phyloP scores from a whole-genome alignment of 306 rosid species.

The Oxytropis ochrocephala region DNA sequence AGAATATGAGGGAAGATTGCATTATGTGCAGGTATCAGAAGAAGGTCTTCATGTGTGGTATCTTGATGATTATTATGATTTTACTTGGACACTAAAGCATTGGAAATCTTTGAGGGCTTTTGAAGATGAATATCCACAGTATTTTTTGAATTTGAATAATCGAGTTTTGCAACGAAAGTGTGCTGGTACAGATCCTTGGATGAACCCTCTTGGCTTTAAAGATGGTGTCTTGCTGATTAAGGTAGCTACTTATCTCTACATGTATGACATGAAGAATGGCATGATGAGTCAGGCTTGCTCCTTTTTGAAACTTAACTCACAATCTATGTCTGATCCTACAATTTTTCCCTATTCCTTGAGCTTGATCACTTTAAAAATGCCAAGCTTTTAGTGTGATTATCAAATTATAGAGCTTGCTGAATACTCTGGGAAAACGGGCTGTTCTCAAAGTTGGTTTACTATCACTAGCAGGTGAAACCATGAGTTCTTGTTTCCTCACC shows the following conservation, averaged over 20 bases:
- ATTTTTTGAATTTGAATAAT: constrained; percentile 28
- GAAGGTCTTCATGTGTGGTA: constrained; percentile 50
- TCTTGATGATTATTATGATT: constrained; percentile 52
- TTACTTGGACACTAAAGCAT: constrained; percentile 35
- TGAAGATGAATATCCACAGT: constrained; percentile 35
- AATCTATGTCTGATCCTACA: constrained; percentile 25
- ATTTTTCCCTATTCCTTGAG: constrained; percentile 45
- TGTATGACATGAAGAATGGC: constrained; percentile 27
- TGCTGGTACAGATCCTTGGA: constrained; percentile 28
- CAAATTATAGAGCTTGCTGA: not conserved
- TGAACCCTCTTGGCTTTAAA: constrained; percentile 46
- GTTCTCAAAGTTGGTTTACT: no score
- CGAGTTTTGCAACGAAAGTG: constrained; percentile 12
- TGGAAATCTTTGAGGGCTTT: constrained; percentile 32
- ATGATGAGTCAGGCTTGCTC: constrained; percentile 28
- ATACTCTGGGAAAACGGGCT: not conserved
- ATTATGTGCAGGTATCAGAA: constrained; percentile 48
- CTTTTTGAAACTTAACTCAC: constrained; percentile 26
- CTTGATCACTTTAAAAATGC: constrained; percentile 33
- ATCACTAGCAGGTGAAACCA: no score
- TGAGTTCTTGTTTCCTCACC: no score
- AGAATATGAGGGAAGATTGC: constrained; percentile 40
- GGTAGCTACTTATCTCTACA: constrained; percentile 30
- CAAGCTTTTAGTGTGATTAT: not conserved
- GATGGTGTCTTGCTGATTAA: constrained; percentile 45